Evolutionary conservation across 192 early-diverging fungal genomes (phyloP), one percentile per base, ranked within the genome.

Genomic region (Glomus cerebriforme): DNA sequence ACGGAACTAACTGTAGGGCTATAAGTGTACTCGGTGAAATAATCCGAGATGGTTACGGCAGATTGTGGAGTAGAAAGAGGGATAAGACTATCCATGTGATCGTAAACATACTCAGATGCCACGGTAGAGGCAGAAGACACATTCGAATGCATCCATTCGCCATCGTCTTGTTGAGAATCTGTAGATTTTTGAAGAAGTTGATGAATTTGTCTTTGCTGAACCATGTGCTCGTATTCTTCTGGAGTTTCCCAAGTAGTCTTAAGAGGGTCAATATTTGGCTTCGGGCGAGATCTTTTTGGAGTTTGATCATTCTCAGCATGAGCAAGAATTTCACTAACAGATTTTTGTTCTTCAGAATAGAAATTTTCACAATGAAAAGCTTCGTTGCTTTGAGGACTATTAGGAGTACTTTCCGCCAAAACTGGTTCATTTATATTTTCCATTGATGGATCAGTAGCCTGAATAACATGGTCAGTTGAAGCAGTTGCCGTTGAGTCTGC

Each of bases 231-330:
- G 45, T 65, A 77, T 66, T 77, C 75, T 66, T 77, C 75, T 39
- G 39, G 59, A n/a, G 75, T 77, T 31, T 65, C 60, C 69, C 69
- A 71, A 27, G 27, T 43, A 65, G 47, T 77, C 27, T 77, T 63
- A 24, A 77, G 26, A 47, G 75, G 75, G 24, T 77, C 75, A n/a
- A 77, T 77, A 26, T 63, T 65, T 65, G 75, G 75, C 26, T 77
- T 77, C 17, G 59, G 37, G 15, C 75, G 75, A 77, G 75, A 65
- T 39, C 26, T 66, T 12, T 77, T 77, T 37, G 59, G n/a, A 26
- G 34, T n/a, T 77, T 62, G 72, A 74, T 59, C 47, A 74, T 59
- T 74, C 12, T 59, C 72, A n/a, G 49, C 15, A 2, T 74, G 49
- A n/a, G 54, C 15, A 59, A 74, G 31, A 34, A 59, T 74, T 54